These are phyloP conservation scores for Castanopsis chinensis DNA, from an alignment of 306 rosid genomes.

Conservation along the genomic window DNA sequence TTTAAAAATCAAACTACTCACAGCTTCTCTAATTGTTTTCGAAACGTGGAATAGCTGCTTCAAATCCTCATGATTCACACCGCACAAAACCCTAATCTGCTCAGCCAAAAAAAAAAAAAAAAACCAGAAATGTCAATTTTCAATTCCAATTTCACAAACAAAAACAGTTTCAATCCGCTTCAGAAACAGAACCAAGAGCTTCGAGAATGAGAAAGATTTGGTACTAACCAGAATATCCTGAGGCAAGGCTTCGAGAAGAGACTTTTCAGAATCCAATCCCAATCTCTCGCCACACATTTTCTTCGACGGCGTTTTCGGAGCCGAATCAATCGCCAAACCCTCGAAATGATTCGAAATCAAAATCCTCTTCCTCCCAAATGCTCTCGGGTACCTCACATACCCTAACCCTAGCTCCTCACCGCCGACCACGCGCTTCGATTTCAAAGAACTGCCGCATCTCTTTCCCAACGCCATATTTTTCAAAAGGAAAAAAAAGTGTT, in stretches of 20 bases:
- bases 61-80: slow-evolving; percentile 78
- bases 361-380: slow-evolving; percentile 61
- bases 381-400: slow-evolving; percentile 38
- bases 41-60: slow-evolving; percentile 64
- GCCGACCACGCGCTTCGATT: slow-evolving; percentile 17
- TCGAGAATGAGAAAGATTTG: not conserved
- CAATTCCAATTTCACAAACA: not conserved
- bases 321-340: slow-evolving; percentile 11
- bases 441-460: slow-evolving; percentile 24
- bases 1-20: slow-evolving; percentile 9
- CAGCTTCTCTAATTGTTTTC: slow-evolving; percentile 56
- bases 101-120: not conserved
- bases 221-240: slow-evolving; percentile 67
- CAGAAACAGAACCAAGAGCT: not conserved
- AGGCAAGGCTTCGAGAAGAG: slow-evolving; percentile 62
- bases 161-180: not conserved
- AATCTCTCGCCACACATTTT: slow-evolving; percentile 33
- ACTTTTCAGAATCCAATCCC: slow-evolving; percentile 10
- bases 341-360: slow-evolving; percentile 31
- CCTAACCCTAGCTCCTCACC: slow-evolving; percentile 38
- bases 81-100: slow-evolving; percentile 57
- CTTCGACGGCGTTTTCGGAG: slow-evolving; percentile 45
- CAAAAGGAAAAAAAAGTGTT: not conserved
- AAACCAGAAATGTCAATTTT: not conserved
- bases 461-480: slow-evolving; percentile 48